phyloP scores from a whole-genome alignment of 1,139 yeast species.

The Petasospora rhodanensis region DNA sequence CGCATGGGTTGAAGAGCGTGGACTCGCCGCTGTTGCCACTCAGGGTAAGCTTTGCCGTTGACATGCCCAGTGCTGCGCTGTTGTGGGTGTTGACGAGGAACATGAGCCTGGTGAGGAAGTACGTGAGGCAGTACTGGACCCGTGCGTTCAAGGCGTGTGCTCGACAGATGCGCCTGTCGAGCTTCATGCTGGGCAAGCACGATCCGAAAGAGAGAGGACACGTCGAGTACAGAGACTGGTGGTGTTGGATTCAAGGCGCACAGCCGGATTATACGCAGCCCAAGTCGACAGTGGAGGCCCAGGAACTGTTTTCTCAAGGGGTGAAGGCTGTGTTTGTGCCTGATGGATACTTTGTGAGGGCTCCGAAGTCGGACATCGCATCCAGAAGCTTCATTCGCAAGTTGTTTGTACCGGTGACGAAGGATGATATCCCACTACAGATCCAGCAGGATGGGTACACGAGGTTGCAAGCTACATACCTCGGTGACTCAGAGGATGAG shows the following conservation, averaged over 20 bases:
- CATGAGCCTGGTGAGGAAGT: slow-evolving; percentile 22
- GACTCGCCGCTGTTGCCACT: slow-evolving; percentile 19
- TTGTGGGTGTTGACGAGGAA: no score
- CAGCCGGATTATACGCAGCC: slow-evolving; percentile 64
- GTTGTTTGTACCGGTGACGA: slow-evolving; percentile 78
- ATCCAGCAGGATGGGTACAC: no score
- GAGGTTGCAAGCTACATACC: not conserved
- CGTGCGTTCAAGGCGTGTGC: slow-evolving; percentile 55
- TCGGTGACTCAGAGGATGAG: slow-evolving; percentile 45
- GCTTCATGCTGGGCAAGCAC: slow-evolving; percentile 70
- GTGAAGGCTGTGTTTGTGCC: slow-evolving; percentile 49
- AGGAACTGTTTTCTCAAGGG: slow-evolving; percentile 37
- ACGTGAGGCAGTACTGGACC: slow-evolving; percentile 55
- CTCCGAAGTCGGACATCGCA: slow-evolving; percentile 77
- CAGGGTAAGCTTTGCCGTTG: no score
- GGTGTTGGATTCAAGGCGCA: slow-evolving; percentile 35
- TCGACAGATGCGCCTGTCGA: slow-evolving; percentile 62
- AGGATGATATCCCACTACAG: slow-evolving; percentile 60
- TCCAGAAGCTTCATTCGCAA: slow-evolving; percentile 59
- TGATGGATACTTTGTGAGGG: slow-evolving; percentile 50
- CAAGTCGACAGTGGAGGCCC: slow-evolving; percentile 45
- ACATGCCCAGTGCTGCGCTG: no score
- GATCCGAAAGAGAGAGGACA: slow-evolving; percentile 73
- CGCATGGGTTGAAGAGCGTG: slow-evolving; percentile 29
- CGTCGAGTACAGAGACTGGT: slow-evolving; percentile 51